These are phyloP conservation scores for Saccharomycopsis babjevae DNA, from an alignment of 805 yeast species.

Conservation along the genomic window DNA sequence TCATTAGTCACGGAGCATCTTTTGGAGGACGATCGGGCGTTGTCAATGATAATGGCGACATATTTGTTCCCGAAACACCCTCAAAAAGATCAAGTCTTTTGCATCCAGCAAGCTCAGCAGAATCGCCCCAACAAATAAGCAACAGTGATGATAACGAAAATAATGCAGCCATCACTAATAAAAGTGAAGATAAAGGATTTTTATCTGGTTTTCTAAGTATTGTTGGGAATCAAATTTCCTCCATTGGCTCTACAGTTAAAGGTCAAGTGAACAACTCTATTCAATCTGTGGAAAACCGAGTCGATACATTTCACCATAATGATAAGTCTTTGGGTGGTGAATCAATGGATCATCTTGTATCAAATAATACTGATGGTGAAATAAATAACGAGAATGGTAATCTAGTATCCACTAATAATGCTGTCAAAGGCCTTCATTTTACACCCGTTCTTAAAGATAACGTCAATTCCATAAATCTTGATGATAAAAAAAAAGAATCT, in stretches of 20 bases:
- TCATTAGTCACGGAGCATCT: not conserved
- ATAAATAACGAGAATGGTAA: not conserved
- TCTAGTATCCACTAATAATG: not conserved
- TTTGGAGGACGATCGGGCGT: not conserved
- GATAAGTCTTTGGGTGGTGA: not conserved
- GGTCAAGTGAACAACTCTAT: not conserved
- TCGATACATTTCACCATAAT: not conserved
- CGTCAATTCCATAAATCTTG: not conserved
- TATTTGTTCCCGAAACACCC: not conserved
- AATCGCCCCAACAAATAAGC: not conserved
- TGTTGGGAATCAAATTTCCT: conserved; percentile 15
- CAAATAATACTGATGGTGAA: not conserved
- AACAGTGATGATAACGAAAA: not conserved
- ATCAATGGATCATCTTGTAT: no score
- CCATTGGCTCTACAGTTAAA: conserved; percentile 3
- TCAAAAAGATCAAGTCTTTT: not conserved
- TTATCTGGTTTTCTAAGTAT: conserved; percentile 12
- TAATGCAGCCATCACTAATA: not conserved
- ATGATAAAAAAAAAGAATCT: not conserved
- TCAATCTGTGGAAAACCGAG: not conserved
- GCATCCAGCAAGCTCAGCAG: not conserved
- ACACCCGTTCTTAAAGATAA: not conserved
- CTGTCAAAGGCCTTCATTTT: not conserved
- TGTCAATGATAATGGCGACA: not conserved
- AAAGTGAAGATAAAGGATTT: conserved; percentile 8